Conservation (phyloP, 2,329 filamentous ascomycete species). For the Colletotrichum cordylinicola region DNA sequence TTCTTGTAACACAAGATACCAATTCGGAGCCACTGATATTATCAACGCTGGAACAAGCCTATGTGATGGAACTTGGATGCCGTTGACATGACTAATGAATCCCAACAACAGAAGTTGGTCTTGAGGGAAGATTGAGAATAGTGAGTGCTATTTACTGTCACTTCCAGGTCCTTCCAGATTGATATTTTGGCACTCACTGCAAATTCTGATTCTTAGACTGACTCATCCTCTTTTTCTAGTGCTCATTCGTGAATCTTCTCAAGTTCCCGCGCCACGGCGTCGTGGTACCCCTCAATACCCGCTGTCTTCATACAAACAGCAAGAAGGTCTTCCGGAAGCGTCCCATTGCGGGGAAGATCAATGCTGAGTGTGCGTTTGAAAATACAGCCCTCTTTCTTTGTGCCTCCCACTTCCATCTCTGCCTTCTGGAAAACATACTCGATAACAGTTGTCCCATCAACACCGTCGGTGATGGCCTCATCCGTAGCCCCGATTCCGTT, state of each 20-base stretch:
- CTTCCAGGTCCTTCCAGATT: not conserved
- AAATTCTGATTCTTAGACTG: rapidly evolving
- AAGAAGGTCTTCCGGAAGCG: not conserved
- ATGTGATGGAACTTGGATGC: no score
- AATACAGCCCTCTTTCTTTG: not conserved
- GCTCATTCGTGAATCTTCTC: not conserved
- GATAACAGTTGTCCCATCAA: not conserved
- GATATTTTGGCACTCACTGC: not conserved
- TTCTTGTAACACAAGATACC: not conserved
- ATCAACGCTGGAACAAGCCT: not conserved
- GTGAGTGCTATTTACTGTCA: rapidly evolving
- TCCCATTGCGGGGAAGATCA: not conserved
- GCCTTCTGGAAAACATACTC: not conserved
- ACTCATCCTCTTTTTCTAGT: not conserved
- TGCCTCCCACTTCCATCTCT: not conserved
- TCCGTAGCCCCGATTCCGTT: not conserved
- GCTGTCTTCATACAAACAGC: not conserved
- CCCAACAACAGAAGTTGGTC: no score
- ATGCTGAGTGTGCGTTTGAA: not conserved
- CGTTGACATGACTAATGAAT: not conserved
- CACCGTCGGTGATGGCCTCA: not conserved
- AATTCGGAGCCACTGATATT: not conserved
- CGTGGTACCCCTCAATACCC: not conserved
- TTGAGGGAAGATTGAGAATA: rapidly evolving
- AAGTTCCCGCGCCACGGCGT: not conserved